Evolutionary conservation across 2,329 filamentous ascomycete genomes (phyloP).

Genomic region (Podosphaera fusca): DNA sequence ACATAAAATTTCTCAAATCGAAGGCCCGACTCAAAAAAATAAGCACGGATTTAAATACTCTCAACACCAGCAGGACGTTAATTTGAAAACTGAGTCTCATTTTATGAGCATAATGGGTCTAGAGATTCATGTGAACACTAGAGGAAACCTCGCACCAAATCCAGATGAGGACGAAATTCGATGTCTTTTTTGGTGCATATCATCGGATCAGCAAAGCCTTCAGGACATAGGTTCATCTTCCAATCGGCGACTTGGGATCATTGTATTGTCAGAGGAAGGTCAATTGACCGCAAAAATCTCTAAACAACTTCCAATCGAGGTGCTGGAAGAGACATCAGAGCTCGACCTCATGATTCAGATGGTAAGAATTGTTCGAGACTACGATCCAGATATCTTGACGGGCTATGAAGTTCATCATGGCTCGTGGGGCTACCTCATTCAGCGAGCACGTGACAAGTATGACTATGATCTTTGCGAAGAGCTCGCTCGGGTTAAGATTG

Average conservation of each 20-base stretch:
- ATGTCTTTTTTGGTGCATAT: constrained; percentile 75
- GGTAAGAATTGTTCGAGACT: constrained; percentile 59
- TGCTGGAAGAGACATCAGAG: constrained; percentile 57
- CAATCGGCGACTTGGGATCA: constrained; percentile 40
- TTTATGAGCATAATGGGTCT: constrained; percentile 96
- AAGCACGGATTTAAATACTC: constrained; percentile 70
- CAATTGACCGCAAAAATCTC: constrained; percentile 35
- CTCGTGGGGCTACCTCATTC: constrained; percentile 91
- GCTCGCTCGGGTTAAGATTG: constrained; percentile 66
- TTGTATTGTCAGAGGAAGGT: constrained; percentile 44
- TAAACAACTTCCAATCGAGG: constrained; percentile 35
- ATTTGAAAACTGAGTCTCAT: constrained; percentile 60
- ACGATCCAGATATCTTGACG: constrained; percentile 81
- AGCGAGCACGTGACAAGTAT: constrained; percentile 65
- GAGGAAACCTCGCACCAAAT: constrained; percentile 61
- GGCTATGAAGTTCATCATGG: constrained; percentile 85
- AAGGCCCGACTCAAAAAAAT: constrained; percentile 65
- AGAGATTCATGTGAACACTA: constrained; percentile 76
- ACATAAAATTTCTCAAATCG: constrained; percentile 52
- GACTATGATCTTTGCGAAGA: constrained; percentile 83
- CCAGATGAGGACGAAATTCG: constrained; percentile 76
- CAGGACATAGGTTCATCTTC: constrained; percentile 25
- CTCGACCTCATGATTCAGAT: constrained; percentile 68
- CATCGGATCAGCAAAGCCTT: constrained; percentile 43
- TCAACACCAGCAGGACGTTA: constrained; percentile 49